Percentiles rank a stretch among this genome's conserved stretches.
Evolutionary conservation across 306 rosid genomes (phyloP).

Genomic region (Cicer chorassanicum): DNA sequence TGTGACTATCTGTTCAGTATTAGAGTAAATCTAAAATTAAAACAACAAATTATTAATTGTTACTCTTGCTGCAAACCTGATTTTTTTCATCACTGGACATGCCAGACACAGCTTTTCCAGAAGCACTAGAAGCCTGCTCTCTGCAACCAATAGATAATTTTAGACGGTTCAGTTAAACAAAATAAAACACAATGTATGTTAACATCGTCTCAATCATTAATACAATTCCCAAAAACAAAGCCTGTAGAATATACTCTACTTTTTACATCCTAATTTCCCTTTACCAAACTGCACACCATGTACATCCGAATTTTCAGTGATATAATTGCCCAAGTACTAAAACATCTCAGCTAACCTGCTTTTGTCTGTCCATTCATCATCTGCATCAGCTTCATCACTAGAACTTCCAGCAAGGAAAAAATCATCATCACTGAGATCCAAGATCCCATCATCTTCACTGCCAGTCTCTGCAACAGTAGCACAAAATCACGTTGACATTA

Average conservation of each 20-base stretch:
- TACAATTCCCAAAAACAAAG: constrained; percentile 16
- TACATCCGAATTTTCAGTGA: constrained; percentile 2
- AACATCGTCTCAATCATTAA: constrained; percentile 15
- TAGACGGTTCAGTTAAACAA: constrained; percentile 17
- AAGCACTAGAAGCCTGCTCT: constrained; percentile 97
- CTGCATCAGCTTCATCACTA: constrained; percentile 96
- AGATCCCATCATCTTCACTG: constrained; percentile 93
- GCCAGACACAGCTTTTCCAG: constrained; percentile 96
- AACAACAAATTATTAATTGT: constrained; percentile 20
- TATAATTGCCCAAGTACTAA: constrained; percentile 16
- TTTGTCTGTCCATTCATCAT: constrained; percentile 98
- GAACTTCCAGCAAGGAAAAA: constrained; percentile 87
- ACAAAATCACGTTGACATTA: constrained; percentile 1
- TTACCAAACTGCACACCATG: background rate
- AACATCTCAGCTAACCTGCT: constrained; percentile 63
- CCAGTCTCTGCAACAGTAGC: constrained; percentile 75
- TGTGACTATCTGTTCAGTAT: background rate
- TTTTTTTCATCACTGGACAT: constrained; percentile 98
- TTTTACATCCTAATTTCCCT: constrained; percentile 15
- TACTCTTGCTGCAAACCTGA: constrained; percentile 62
- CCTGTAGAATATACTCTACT: background rate
- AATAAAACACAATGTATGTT: constrained; percentile 1
- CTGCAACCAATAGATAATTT: constrained; percentile 55
- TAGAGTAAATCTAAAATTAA: constrained; percentile 31
- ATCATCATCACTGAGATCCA: constrained; percentile 97